phyloP scores from a whole-genome alignment of 2,329 filamentous ascomycete genomes.

The Chaetomiaceae sp. region DNA sequence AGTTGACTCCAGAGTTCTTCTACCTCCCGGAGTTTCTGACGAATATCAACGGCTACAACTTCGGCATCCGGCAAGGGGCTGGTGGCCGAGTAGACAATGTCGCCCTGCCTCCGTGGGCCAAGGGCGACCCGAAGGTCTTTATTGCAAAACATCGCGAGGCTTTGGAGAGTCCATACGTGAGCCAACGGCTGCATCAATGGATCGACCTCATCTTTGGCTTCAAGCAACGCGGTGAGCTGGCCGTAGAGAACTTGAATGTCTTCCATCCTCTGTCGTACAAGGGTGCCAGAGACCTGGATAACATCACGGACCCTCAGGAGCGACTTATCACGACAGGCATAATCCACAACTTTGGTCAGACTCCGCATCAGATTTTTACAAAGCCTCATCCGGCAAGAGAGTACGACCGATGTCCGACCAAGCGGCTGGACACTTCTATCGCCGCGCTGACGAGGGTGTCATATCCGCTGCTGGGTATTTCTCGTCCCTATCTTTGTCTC shows the following conservation, averaged over 20 bases:
- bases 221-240: slow-evolving; percentile 90
- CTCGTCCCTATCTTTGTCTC: neutral
- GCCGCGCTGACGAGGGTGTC: slow-evolving; percentile 74
- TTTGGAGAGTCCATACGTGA: slow-evolving; percentile 88
- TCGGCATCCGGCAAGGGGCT: slow-evolving; percentile 78
- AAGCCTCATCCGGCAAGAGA: slow-evolving; percentile 76
- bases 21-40: slow-evolving; percentile 90
- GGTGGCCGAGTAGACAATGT: slow-evolving; percentile 80
- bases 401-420: slow-evolving; percentile 57
- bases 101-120: slow-evolving; percentile 89
- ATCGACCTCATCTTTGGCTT: slow-evolving; percentile 92
- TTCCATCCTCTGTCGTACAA: slow-evolving; percentile 96
- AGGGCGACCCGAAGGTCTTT: slow-evolving; percentile 92
- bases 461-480: slow-evolving; percentile 65
- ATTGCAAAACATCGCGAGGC: slow-evolving; percentile 95
- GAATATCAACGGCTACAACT: slow-evolving; percentile 94
- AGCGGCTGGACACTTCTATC: slow-evolving; percentile 72
- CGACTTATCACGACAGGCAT: slow-evolving; percentile 86
- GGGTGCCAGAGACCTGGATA: slow-evolving; percentile 87
- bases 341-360: slow-evolving; percentile 98
- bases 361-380: slow-evolving; percentile 88
- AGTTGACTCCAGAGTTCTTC: slow-evolving; percentile 95
- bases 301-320: slow-evolving; percentile 83
- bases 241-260: slow-evolving; percentile 86
- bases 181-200: slow-evolving; percentile 85